These are phyloP conservation scores for Maudiozyma saulgeensis DNA, from an alignment of 805 yeast genomes.

Conservation along the genomic window DNA sequence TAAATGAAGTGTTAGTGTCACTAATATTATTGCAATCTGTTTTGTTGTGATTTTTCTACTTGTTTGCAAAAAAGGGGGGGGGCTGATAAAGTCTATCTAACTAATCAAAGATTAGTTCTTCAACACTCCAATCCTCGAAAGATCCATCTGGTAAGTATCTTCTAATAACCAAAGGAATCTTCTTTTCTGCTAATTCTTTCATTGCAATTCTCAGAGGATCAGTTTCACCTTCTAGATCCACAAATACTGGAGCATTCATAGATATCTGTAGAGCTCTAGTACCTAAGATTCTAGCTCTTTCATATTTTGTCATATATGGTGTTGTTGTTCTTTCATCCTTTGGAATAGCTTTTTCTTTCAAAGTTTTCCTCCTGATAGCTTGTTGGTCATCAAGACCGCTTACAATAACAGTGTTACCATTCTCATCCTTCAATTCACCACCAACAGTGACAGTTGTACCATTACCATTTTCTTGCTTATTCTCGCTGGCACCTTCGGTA, in stretches of 20 bases:
- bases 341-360: slow-evolving; percentile 78
- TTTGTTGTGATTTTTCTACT: not conserved
- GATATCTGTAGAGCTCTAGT: slow-evolving; percentile 96
- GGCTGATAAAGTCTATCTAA: not conserved
- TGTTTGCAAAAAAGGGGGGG: not conserved
- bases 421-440: slow-evolving; percentile 37
- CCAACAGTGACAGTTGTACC: slow-evolving; percentile 25
- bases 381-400: slow-evolving; percentile 51
- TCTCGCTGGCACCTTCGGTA: slow-evolving; percentile 22
- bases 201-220: slow-evolving; percentile 96
- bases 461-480: slow-evolving; percentile 24
- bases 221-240: slow-evolving; percentile 97
- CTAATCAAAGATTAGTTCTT: slow-evolving; percentile 85
- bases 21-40: not conserved
- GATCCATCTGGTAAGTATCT: slow-evolving; percentile 95
- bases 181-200: slow-evolving; percentile 91
- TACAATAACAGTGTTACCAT: slow-evolving; percentile 62
- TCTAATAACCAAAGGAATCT: slow-evolving; percentile 90
- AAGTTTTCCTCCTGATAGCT: slow-evolving; percentile 46
- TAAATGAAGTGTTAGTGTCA: not conserved
- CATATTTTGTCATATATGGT: slow-evolving; percentile 98
- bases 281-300: slow-evolving; percentile 94
- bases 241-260: slow-evolving; percentile 96
- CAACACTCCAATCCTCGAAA: slow-evolving; percentile 98
- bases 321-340: slow-evolving; percentile 86